Base-by-base conservation (phyloP, 1,139 yeast genomes). In the Keqinozyma sinolaborantium region DNA sequence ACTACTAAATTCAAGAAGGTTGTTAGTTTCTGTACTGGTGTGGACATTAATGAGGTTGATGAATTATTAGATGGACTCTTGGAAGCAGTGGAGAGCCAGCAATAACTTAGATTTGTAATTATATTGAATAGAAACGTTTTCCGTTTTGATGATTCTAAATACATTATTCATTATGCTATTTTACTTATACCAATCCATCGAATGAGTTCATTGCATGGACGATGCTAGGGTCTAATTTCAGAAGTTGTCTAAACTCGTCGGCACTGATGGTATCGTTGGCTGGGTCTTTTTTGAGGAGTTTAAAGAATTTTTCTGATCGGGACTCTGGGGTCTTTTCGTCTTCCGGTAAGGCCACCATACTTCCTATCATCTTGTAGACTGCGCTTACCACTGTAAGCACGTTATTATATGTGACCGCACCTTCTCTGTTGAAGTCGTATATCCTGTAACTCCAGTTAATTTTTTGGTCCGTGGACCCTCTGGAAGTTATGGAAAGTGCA, bases 311-410 rank as follows among this genome's bases (percentile, higher is more conserved):
- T 35, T 79, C 75, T 3, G 88, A 88, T 39, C 97, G 73, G 45
- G 79, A 66, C 47, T 90, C 97, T 0, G 98, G 98, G 0, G 97
- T 88, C 31, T 79, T 77, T 49, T 90, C 97, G 51, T 88, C 96
- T n/a, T 80, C 92, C 5, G 90, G 88, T 33, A 90, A 68, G 40
- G 82, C 79, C 40, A 90, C 95, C 95, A 90, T 90, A 2, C 90
- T 74, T 1, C 98, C 99, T 36, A 92, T 83, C 97, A 94, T 88
- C 58, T 85, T 85, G 57, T 92, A 92, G 24, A 92, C 86, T 16
- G 97, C 85, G 18, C 73, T 69, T 6, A 90, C 84, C 26, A 94
- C 87, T 3, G 77, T 67, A 36, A 87, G 65, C 77, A 92, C 77
- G 53, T 92, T 97, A 23, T 76, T 73, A 54, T 81, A 86, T 21